These are phyloP conservation scores for Xylariaceae sp. DNA, from an alignment of 2,329 filamentous ascomycete genomes.

Conservation along the genomic window DNA sequence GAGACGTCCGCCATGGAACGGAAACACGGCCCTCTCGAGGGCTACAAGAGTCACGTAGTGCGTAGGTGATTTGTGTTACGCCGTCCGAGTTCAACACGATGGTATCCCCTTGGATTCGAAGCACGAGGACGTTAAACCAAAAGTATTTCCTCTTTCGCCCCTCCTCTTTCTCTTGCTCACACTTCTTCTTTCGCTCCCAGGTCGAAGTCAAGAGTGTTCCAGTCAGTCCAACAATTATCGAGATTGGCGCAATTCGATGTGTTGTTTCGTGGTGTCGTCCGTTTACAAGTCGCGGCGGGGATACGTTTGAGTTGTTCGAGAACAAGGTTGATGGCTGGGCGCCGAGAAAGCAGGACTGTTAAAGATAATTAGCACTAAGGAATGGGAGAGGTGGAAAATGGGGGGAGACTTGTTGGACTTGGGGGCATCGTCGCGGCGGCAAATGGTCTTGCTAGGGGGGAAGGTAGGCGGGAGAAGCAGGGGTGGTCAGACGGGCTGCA, in stretches of 20 bases:
- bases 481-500: conserved; percentile 11
- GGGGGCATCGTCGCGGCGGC: conserved; percentile 12
- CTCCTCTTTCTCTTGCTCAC: not conserved
- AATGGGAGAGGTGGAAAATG: conserved; percentile 23
- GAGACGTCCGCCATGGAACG: conserved; percentile 44
- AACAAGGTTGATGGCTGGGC: conserved; percentile 45
- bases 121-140: not conserved
- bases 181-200: not conserved
- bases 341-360: conserved; percentile 46
- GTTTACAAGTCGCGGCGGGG: conserved; percentile 20
- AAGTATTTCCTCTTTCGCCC: not conserved
- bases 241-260: not conserved
- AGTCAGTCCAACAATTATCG: not conserved
- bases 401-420: conserved; percentile 12
- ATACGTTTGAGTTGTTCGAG: conserved; percentile 31
- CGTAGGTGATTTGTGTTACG: conserved; percentile 24
- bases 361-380: conserved; percentile 26
- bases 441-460: conserved; percentile 10
- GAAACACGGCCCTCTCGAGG: conserved; percentile 30
- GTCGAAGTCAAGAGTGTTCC: not conserved
- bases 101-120: conserved; percentile 2
- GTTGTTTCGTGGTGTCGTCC: conserved; percentile 1
- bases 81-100: not conserved
- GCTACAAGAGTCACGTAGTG: conserved; percentile 24
- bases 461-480: not conserved